Conservation (phyloP, 164 flowering plant genomes). For the Piper longum region DNA sequence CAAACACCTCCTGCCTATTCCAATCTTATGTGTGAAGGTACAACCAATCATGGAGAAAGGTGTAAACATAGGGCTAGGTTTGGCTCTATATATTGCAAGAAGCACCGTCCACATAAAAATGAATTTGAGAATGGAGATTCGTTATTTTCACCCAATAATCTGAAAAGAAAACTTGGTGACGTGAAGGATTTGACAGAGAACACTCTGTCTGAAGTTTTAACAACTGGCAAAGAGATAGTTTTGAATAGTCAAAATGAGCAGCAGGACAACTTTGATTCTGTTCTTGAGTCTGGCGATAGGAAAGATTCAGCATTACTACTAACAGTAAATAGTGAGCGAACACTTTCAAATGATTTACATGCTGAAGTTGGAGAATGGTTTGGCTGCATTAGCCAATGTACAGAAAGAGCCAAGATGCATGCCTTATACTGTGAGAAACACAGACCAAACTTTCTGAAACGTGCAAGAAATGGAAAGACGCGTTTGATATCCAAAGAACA, state of each 20-base stretch:
- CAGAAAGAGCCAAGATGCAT: constrained; percentile 50
- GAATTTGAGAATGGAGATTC: constrained; percentile 11
- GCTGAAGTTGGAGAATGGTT: constrained; percentile 13
- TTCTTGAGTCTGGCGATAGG: constrained; percentile 12
- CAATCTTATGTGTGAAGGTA: constrained; percentile 73
- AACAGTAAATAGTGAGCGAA: constrained; percentile 20
- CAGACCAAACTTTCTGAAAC: constrained; percentile 88
- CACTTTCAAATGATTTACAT: constrained; percentile 7
- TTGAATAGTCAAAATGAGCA: constrained; percentile 20
- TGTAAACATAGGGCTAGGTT: constrained; percentile 76
- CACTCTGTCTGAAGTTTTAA: constrained; percentile 16
- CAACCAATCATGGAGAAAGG: constrained; percentile 71
- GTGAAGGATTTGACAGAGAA: constrained; percentile 16
- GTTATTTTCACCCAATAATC: constrained; percentile 21
- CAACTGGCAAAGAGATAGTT: constrained; percentile 29
- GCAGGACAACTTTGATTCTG: constrained; percentile 21
- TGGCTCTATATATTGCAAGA: constrained; percentile 77
- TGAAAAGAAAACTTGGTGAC: constrained; percentile 37
- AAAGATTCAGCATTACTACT: constrained; percentile 18
- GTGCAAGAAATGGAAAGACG: constrained; percentile 85
- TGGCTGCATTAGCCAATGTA: constrained; percentile 48
- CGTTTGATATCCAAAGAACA: constrained; percentile 84
- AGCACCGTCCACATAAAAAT: constrained; percentile 40
- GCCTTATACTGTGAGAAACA: constrained; percentile 82
- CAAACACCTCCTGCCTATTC: constrained; percentile 17